Evolutionary conservation across 495 filamentous ascomycete genomes (phyloP).

Genomic region (Daldinia bambusicola): DNA sequence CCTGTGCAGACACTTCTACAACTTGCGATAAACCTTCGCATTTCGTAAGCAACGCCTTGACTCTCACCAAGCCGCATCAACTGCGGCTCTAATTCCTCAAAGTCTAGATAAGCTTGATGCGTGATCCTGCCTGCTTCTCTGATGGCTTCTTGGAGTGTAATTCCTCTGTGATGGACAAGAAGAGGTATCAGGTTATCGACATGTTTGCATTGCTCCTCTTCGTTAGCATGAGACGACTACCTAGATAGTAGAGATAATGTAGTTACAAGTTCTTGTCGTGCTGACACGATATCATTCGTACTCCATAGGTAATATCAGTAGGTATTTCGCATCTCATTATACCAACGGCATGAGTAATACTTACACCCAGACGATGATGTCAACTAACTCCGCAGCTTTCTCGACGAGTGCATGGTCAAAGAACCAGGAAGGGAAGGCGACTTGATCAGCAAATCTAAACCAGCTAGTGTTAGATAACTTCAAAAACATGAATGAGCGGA

Average conservation of each 20-base stretch:
- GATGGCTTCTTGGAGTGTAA: slow-evolving; percentile 27
- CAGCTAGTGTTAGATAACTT: neutral
- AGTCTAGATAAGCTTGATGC: slow-evolving; percentile 21
- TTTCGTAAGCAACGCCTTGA: slow-evolving; percentile 5
- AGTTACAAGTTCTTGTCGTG: slow-evolving; percentile 27
- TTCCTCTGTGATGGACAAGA: slow-evolving; percentile 14
- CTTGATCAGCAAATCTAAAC: slow-evolving; percentile 10
- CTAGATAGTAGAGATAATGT: neutral
- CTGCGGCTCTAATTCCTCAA: slow-evolving; percentile 18
- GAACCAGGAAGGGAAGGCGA: slow-evolving; percentile 24
- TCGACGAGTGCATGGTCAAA: slow-evolving; percentile 12
- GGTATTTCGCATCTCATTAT: neutral
- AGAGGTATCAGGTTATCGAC: slow-evolving; percentile 27
- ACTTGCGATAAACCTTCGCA: slow-evolving; percentile 19
- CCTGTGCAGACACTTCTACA: slow-evolving; percentile 19
- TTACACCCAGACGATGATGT: slow-evolving; percentile 21
- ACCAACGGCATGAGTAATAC: neutral
- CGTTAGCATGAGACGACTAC: neutral
- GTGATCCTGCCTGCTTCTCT: slow-evolving; percentile 5
- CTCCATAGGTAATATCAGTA: slow-evolving; percentile 7
- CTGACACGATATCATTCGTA: slow-evolving; percentile 21
- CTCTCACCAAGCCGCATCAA: slow-evolving; percentile 17
- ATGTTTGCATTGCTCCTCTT: slow-evolving; percentile 20
- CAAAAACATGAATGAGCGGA: no score
- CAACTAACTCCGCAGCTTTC: slow-evolving; percentile 10